These are phyloP conservation scores for Emydomyces testavorans DNA, from an alignment of 2,329 filamentous ascomycete species.

Conservation along the genomic window DNA sequence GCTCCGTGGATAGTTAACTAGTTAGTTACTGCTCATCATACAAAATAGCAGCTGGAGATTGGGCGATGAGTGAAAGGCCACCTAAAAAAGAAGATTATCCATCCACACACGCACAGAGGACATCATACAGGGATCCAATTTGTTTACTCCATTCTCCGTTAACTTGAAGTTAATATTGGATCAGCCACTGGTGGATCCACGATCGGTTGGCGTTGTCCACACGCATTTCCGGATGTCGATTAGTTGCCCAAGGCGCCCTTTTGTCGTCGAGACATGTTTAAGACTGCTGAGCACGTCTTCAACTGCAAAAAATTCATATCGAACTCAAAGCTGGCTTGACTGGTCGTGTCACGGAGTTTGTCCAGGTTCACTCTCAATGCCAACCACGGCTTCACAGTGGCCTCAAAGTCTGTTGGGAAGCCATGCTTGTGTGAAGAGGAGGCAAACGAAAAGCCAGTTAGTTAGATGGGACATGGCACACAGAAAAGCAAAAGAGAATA, in stretches of 20 bases:
- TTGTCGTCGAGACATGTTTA: no score
- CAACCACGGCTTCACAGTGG: constrained; percentile 5
- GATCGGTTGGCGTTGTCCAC: constrained; percentile 7
- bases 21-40: background rate
- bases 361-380: background rate
- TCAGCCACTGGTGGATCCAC: constrained; percentile 11
- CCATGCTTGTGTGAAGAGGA: background rate
- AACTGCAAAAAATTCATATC: no score
- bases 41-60: no score
- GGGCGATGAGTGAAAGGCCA: background rate
- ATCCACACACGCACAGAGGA: no score
- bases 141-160: constrained; percentile 1
- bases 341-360: constrained; percentile 8
- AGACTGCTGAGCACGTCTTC: background rate
- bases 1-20: background rate
- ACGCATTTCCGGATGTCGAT: background rate
- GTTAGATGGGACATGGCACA: no score
- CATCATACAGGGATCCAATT: no score
- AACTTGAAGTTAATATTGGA: constrained; percentile 2
- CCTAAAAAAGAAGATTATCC: background rate
- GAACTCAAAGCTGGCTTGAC: no score
- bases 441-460: background rate
- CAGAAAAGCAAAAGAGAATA: background rate
- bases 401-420: no score
- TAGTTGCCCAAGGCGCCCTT: no score